These are phyloP conservation scores for Penicillium olsonii DNA, from an alignment of 2,329 filamentous ascomycete genomes.

Conservation along the genomic window DNA sequence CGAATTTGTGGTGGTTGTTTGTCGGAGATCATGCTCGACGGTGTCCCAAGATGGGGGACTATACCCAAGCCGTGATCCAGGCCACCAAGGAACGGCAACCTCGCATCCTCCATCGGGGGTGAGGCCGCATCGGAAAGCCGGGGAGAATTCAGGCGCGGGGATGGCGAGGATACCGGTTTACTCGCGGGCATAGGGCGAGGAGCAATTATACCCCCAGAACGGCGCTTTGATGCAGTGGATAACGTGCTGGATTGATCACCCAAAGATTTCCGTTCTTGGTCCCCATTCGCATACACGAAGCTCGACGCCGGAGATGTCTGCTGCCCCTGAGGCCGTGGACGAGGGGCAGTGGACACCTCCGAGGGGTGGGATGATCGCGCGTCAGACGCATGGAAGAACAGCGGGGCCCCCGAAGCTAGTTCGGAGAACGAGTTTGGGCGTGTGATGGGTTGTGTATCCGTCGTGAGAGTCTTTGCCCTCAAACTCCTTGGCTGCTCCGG, in stretches of 20 bases:
- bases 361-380: slow-evolving; percentile 56
- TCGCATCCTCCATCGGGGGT: slow-evolving; percentile 26
- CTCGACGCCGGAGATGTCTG: slow-evolving; percentile 31
- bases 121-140: slow-evolving; percentile 28
- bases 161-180: slow-evolving; percentile 26
- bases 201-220: slow-evolving; percentile 30
- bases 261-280: slow-evolving; percentile 30
- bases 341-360: slow-evolving; percentile 29
- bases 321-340: slow-evolving; percentile 28
- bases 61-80: slow-evolving; percentile 25
- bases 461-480: slow-evolving; percentile 40
- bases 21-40: slow-evolving; percentile 21
- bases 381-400: slow-evolving; percentile 93
- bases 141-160: slow-evolving; percentile 35
- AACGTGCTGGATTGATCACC: slow-evolving; percentile 22
- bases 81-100: slow-evolving; percentile 19
- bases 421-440: slow-evolving; percentile 39
- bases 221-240: slow-evolving; percentile 24
- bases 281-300: slow-evolving; percentile 43
- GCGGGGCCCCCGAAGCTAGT: slow-evolving; percentile 49
- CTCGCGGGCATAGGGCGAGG: slow-evolving; percentile 24
- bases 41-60: slow-evolving; percentile 21
- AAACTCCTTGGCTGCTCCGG: slow-evolving; percentile 33
- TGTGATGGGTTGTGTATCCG: slow-evolving; percentile 36
- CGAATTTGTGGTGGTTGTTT: slow-evolving; percentile 19